Evolutionary conservation across 306 rosid genomes (phyloP), one percentile per base, ranked within the genome.

Genomic region (Morella rubra): DNA sequence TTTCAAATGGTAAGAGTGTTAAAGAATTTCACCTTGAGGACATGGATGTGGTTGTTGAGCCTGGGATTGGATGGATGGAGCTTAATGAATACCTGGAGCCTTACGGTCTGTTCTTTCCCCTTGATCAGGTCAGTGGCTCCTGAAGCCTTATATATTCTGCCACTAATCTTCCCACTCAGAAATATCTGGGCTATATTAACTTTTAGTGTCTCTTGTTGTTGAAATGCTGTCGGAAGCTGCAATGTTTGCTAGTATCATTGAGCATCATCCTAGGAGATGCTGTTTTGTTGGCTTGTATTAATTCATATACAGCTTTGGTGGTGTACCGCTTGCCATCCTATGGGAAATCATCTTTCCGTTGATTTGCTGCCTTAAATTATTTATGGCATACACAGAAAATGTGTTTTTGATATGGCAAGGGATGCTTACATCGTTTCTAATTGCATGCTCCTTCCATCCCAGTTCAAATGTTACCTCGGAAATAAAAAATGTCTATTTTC

Each of bases 41-140:
- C 85, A 94, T 94, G 98, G 98, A 94, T 75, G 96, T 90, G 54
- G 83, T 88, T 73, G 97, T 94, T 81, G 98, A 94, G 86, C 98
- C 98, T 85, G 98, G 98, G 76, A 85, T 94, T 78, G 97, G 98
- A 76, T 94, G 97, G 97, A 90, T 92, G 85, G 98, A 94, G 87
- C 98, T 94, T 83, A 94, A 94, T 78, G 97, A 94, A 83, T 92
- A 89, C 83, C 78, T 94, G 83, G 96, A 90, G 86, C 96, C 97
- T 62, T 88, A 89, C 85, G 98, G 98, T 81, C 84, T 94, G 60
- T 94, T 94, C 86, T 94, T 94, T 83, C 98, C 98, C 58, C 97
- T 94, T 77, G 98, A 94, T 89, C 98, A 82, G 98, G 98, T 91
- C 72, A 81, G 91, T 81, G 37, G 37, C 37, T 32, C 37, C 37